phyloP scores from a whole-genome alignment of 345 rosid species.

The Citrus trifoliata region DNA sequence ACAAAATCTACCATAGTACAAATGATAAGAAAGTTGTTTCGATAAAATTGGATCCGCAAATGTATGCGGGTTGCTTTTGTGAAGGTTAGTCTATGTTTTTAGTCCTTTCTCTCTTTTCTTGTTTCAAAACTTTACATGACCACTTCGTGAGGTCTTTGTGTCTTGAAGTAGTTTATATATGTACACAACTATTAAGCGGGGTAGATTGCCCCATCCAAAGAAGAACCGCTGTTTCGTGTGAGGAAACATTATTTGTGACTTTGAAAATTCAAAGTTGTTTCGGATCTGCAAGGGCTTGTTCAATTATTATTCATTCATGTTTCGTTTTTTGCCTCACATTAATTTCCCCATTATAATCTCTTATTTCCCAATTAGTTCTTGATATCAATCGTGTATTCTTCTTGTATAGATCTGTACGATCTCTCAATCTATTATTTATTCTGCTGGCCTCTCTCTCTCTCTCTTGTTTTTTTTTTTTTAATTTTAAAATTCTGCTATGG shows the following conservation, averaged over 20 bases:
- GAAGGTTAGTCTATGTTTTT: conserved; percentile 24
- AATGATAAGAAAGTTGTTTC: conserved; percentile 15
- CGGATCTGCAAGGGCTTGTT: conserved; percentile 9
- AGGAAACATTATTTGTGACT: conserved; percentile 25
- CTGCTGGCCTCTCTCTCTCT: too few species aligned
- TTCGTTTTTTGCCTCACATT: background rate
- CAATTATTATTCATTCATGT: background rate
- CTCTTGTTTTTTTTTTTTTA: too few species aligned
- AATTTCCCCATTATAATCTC: background rate
- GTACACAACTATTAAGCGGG: conserved; percentile 24
- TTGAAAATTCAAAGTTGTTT: conserved; percentile 22
- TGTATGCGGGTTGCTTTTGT: conserved; percentile 3
- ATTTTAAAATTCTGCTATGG: too few species aligned
- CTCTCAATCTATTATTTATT: too few species aligned
- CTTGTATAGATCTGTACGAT: too few species aligned
- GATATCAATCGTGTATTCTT: background rate
- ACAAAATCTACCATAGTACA: conserved; percentile 9
- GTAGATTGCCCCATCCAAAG: conserved; percentile 23
- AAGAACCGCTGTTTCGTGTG: conserved; percentile 20
- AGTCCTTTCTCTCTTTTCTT: conserved; percentile 7
- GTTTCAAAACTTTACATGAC: conserved; percentile 13
- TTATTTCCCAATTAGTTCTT: background rate
- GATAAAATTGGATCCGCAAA: background rate
- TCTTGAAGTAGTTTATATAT: conserved; percentile 25
- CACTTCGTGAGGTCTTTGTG: conserved; percentile 11